Base-by-base conservation (phyloP, 768 basidiomycete genomes). In the Mycena sanguinolenta region DNA sequence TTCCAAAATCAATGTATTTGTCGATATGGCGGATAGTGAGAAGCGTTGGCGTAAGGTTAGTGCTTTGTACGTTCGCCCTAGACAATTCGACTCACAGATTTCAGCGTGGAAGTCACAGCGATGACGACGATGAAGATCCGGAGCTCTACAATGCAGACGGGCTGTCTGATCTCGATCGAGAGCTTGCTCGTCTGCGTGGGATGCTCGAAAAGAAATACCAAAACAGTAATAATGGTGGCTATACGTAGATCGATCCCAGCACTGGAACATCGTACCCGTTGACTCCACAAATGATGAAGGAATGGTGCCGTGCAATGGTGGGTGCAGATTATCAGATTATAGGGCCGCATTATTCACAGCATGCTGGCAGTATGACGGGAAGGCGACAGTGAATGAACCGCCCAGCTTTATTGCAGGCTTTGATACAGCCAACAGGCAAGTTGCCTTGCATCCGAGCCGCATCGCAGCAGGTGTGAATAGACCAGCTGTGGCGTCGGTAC, bases 251-350 rank as follows among this genome's bases (percentile, higher is more conserved):
- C 16, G 60, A 64, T n/a, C 30, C 67, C 3, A 46, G 64, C 17
- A 64, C 38, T 10, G 63, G 38, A 36, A 38, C 27, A 4, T 58
- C 59, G 25, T 42, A 62, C n/a, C 63, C 53, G 7, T 69, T 75
- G 13, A 70, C 69, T 6, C 72, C 74, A n/a, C 63, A 66, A 25
- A 75, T 75, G 74, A 62, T 75, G 55, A 75, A 73, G 19, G 72
- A 70, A 27, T 75, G 74, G 74, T 38, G 34, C 28, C 46, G 65
- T 1, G 72, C 74, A 6, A 66, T 73, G 65, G 74, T 75, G 7
- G 2, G 71, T 68, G 30, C 14, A 5, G 13, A 55, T 19, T 32
- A 10, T 12, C 13, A 27, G 39, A 2, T 50, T 21, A n/a, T 50
- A n/a, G n/a, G n/a, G n/a, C n/a, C n/a, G n/a, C n/a, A n/a, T 28